Evolutionary conservation across 108 stramenopile species (phyloP).

Genomic region (Thalassiosira profunda): DNA sequence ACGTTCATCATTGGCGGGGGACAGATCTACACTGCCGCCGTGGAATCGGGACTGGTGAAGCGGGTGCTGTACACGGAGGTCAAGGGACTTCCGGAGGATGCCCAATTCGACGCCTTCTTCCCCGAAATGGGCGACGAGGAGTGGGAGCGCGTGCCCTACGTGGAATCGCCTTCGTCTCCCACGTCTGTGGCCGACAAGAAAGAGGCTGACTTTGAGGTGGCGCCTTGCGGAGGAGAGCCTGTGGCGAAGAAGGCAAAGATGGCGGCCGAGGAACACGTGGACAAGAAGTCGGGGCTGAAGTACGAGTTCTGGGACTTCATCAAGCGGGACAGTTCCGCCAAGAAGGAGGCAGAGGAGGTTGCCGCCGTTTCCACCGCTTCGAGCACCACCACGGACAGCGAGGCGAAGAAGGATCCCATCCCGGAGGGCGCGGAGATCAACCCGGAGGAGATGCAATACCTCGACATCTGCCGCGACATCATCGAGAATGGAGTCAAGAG

Average conservation of each 20-base stretch:
- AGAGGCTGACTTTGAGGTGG: neutral
- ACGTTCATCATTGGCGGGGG: constrained; percentile 97
- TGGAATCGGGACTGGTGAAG: constrained; percentile 71
- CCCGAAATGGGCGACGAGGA: constrained; percentile 57
- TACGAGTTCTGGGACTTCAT: constrained; percentile 73
- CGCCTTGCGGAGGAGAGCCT: neutral
- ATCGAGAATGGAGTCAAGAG: constrained; percentile 90
- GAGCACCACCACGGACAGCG: constrained; percentile 5
- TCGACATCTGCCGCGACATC: constrained; percentile 94
- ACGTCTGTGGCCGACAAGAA: constrained; percentile 12
- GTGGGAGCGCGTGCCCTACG: constrained; percentile 59
- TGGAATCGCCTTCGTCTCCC: constrained; percentile 16
- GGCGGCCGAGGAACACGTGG: constrained; percentile 42
- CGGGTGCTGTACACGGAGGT: constrained; percentile 78
- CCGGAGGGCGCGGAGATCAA: constrained; percentile 65
- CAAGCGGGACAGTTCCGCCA: constrained; percentile 6
- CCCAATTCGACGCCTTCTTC: constrained; percentile 84
- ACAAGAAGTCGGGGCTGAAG: constrained; percentile 56
- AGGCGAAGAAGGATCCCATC: constrained; percentile 12
- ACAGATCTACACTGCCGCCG: constrained; percentile 86
- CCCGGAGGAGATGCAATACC: constrained; percentile 95
- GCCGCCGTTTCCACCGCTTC: constrained; percentile 5
- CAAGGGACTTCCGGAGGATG: constrained; percentile 51
- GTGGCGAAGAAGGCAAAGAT: constrained; percentile 32
- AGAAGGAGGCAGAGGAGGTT: neutral